These are phyloP conservation scores for Priceomyces haplophilus DNA, from an alignment of 805 yeast genomes.

Conservation along the genomic window DNA sequence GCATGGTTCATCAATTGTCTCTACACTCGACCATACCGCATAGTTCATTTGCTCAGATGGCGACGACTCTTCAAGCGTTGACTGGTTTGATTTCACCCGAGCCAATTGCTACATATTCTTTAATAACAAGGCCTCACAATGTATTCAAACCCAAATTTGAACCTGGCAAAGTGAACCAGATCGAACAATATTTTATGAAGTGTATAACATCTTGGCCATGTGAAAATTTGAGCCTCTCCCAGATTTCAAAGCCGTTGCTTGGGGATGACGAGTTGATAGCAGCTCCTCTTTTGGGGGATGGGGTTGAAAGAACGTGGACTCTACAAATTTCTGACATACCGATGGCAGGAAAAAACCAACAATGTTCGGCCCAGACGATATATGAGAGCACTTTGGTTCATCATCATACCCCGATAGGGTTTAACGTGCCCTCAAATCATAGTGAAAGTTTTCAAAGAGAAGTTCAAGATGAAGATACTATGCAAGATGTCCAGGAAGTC, in stretches of 20 bases:
- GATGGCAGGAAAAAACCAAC: slow-evolving; percentile 64
- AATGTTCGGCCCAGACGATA: slow-evolving; percentile 60
- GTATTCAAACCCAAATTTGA: slow-evolving; percentile 52
- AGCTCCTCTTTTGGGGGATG: slow-evolving; percentile 24
- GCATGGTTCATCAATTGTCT: slow-evolving; percentile 55
- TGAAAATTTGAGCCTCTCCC: slow-evolving; percentile 17
- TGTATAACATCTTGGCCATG: slow-evolving; percentile 49
- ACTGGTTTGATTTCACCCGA: slow-evolving; percentile 49
- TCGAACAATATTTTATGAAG: slow-evolving; percentile 52
- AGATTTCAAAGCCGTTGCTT: slow-evolving; percentile 25
- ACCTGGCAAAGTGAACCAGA: slow-evolving; percentile 56
- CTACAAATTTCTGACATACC: slow-evolving; percentile 70
- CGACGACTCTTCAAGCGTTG: slow-evolving; percentile 48
- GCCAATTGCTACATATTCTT: slow-evolving; percentile 45
- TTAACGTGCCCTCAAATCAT: not conserved
- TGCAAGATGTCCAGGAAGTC: slow-evolving; percentile 7
- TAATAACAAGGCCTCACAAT: slow-evolving; percentile 48
- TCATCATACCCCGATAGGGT: slow-evolving; percentile 31
- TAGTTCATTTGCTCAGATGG: slow-evolving; percentile 39
- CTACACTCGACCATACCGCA: slow-evolving; percentile 45
- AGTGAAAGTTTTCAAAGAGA: slow-evolving; percentile 6
- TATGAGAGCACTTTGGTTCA: slow-evolving; percentile 56
- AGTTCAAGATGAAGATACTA: slow-evolving; percentile 4
- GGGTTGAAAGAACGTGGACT: slow-evolving; percentile 48
- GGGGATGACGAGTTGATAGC: slow-evolving; percentile 21